phyloP scores from a whole-genome alignment of 139 green algal genomes.

The Medakamo hakoo region DNA sequence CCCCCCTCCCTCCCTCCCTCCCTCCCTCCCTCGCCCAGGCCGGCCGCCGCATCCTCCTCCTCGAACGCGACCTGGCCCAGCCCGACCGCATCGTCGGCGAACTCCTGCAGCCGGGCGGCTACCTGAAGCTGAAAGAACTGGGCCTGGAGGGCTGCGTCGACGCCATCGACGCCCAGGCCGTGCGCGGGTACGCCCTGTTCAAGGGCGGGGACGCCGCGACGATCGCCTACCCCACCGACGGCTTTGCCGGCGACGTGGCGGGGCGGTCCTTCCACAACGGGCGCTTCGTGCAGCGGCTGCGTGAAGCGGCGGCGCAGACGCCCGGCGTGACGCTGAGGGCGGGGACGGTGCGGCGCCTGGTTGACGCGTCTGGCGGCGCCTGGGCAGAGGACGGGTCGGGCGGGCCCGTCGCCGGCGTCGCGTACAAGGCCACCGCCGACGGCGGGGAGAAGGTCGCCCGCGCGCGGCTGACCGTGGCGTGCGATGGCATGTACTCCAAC shows the following conservation, averaged over 20 bases:
- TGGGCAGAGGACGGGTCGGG: constrained; percentile 41
- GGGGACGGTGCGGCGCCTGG: constrained; percentile 42
- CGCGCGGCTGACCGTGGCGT: constrained; percentile 77
- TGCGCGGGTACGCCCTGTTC: constrained; percentile 87
- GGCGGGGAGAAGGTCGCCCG: constrained; percentile 25
- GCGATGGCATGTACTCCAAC: constrained; percentile 93
- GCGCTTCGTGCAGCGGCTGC: constrained; percentile 81
- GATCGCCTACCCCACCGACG: constrained; percentile 74
- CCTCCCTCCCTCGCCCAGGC: constrained; percentile 18
- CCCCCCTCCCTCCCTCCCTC: no score
- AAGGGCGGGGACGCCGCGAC: constrained; percentile 59
- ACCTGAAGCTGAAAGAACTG: constrained; percentile 77
- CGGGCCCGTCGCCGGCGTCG: constrained; percentile 62
- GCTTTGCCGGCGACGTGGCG: constrained; percentile 50
- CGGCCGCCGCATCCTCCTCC: constrained; percentile 63
- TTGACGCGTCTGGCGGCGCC: constrained; percentile 31
- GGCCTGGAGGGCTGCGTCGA: constrained; percentile 64
- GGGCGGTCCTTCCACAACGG: constrained; percentile 91
- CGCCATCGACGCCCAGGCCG: constrained; percentile 78
- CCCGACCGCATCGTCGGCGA: constrained; percentile 98
- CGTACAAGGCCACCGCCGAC: constrained; percentile 42
- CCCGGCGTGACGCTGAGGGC: constrained; percentile 51
- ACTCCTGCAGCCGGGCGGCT: constrained; percentile 93
- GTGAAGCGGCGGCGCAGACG: constrained; percentile 32
- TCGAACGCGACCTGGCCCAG: constrained; percentile 82